Evolutionary conservation across 345 rosid genomes (phyloP).

Genomic region (Sisymbrium irio): DNA sequence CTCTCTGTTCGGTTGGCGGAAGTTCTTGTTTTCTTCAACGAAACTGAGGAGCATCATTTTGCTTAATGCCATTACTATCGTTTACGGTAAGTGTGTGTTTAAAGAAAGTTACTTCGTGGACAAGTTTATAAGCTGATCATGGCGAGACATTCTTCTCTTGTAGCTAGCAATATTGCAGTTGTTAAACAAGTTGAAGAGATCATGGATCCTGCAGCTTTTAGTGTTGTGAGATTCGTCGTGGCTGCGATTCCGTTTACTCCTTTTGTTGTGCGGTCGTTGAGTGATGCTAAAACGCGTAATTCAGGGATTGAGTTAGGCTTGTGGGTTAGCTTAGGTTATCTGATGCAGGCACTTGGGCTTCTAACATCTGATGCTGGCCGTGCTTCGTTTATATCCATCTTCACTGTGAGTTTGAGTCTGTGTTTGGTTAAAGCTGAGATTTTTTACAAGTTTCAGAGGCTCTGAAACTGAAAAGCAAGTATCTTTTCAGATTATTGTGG

Average conservation of each 20-base stretch:
- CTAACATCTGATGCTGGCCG: slow-evolving; percentile 62
- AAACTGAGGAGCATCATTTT: slow-evolving; percentile 51
- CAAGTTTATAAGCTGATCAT: neutral
- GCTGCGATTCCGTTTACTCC: slow-evolving; percentile 58
- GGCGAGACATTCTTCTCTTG: neutral
- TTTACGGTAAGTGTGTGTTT: slow-evolving; percentile 42
- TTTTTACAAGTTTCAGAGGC: neutral
- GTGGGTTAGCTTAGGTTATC: slow-evolving; percentile 37
- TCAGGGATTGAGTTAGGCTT: slow-evolving; percentile 53
- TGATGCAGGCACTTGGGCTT: slow-evolving; percentile 57
- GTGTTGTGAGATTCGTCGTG: slow-evolving; percentile 49
- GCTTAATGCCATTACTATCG: slow-evolving; percentile 51
- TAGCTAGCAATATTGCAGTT: slow-evolving; percentile 61
- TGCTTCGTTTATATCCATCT: slow-evolving; percentile 23
- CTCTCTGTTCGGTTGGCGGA: slow-evolving; percentile 38
- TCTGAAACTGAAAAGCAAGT: neutral
- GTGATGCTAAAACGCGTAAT: slow-evolving; percentile 45
- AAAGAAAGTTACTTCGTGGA: neutral
- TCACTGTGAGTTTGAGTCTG: neutral
- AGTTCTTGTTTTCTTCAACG: slow-evolving; percentile 40
- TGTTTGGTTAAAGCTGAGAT: neutral
- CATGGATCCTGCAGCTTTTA: slow-evolving; percentile 53
- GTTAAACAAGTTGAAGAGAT: slow-evolving; percentile 56
- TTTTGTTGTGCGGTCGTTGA: slow-evolving; percentile 40
- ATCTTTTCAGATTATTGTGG: slow-evolving; percentile 55